Evolutionary conservation across 148 eudicot species (phyloP), one percentile per base, ranked within the genome.

Genomic region (Dianthus caryophyllus): DNA sequence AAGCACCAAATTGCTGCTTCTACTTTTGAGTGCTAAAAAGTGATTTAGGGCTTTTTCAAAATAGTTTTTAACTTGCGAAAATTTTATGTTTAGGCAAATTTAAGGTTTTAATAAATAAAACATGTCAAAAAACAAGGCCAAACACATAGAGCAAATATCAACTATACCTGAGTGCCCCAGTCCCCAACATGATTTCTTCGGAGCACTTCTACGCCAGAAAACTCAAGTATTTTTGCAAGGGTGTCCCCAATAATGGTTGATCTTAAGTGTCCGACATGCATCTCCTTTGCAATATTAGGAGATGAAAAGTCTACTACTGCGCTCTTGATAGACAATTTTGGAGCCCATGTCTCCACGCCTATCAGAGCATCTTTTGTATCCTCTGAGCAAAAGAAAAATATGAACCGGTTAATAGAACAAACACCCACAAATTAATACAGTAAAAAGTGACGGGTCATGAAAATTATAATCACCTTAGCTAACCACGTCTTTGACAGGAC

Each of bases 271-370:
- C 99, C 99, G 33, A 90, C 99, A 70, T 94, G 99, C 99, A 94
- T 94, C 68, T 94, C 99, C 79, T 94, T 94, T 15, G 99, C 97
- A 47, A 94, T 94, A 76, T 94, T 94, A 36, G 99, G 99, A 3
- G 99, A 94, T 20, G 99, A 94, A 69, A 94, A 94, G 75, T 94
- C n/a, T n/a, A n/a, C n/a, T n/a, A n/a, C n/a, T n/a, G n/a, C n/a
- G n/a, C n/a, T n/a, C n/a, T n/a, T n/a, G 96, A 48, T 89, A 95
- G 18, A 93, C 65, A 90, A 84, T 69, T 78, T 85, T n/a, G 99
- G 99, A 5, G 99, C 90, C 97, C 97, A 94, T 54, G 82, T 83
- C 46, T 82, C 80, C 26, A 94, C 81, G 24, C 99, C 97, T 71
- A 79, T 9, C 52, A 60, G 60, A 94, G 87, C 99, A 94, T 94